phyloP scores from a whole-genome alignment of 2,329 filamentous ascomycete species.

The Lasiodiplodia hormozganensis region DNA sequence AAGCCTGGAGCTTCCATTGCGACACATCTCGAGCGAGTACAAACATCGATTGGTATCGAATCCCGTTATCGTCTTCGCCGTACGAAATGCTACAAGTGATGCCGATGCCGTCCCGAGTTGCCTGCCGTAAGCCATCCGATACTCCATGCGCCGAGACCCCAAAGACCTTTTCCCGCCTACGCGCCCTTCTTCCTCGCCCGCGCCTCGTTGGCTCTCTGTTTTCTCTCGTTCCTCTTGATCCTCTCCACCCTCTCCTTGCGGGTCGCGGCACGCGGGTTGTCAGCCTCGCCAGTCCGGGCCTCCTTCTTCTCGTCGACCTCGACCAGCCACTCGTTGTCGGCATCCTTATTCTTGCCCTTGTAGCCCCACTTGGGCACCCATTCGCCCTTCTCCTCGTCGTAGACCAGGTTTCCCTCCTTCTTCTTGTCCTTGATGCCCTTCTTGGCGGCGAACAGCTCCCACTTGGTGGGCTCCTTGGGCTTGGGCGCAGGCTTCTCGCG shows the following conservation, averaged over 20 bases:
- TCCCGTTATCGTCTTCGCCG: background rate
- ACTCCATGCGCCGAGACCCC: slow-evolving; percentile 27
- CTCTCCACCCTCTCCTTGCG: slow-evolving; percentile 65
- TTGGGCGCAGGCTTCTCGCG: slow-evolving; percentile 91
- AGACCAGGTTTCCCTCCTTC: slow-evolving; percentile 80
- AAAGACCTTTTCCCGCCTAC: slow-evolving; percentile 2
- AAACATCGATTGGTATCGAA: background rate
- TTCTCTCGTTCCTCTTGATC: slow-evolving; percentile 51
- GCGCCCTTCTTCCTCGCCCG: slow-evolving; percentile 64
- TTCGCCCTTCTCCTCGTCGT: slow-evolving; percentile 82
- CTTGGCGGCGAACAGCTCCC: slow-evolving; percentile 95
- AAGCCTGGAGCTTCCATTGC: too few species aligned
- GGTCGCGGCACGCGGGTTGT: slow-evolving; percentile 61
- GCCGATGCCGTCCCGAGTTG: slow-evolving; percentile 11
- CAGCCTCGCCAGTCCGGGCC: slow-evolving; percentile 70
- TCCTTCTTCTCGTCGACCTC: slow-evolving; percentile 80
- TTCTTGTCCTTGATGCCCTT: slow-evolving; percentile 94
- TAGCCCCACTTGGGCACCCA: slow-evolving; percentile 97
- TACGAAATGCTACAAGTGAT: slow-evolving; percentile 7
- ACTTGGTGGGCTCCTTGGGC: slow-evolving; percentile 85
- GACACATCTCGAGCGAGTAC: background rate
- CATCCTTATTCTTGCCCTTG: slow-evolving; percentile 86
- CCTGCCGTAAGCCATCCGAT: slow-evolving; percentile 20
- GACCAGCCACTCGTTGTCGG: slow-evolving; percentile 85
- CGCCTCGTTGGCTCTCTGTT: slow-evolving; percentile 63